phyloP scores from a whole-genome alignment of 169 alveolate species.

The Babesia ovata region DNA sequence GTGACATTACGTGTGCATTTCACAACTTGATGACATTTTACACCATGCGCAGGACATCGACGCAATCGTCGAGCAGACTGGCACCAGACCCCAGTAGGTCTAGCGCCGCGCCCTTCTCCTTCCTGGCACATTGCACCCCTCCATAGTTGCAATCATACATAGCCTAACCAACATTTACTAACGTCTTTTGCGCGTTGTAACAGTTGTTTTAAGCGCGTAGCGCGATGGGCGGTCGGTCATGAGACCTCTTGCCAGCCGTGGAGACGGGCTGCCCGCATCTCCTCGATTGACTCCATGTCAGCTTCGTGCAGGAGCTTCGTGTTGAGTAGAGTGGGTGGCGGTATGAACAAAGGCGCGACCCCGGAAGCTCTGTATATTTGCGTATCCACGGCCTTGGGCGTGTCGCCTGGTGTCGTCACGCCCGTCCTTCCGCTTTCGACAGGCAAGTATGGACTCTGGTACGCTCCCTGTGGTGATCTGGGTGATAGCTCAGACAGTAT shows the following conservation, averaged over 20 bases:
- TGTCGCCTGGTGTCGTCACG: background rate
- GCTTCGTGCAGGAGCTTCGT: conserved; percentile 55
- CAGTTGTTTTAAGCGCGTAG: background rate
- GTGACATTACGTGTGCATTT: background rate
- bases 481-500: conserved; percentile 2
- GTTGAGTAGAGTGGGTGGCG: conserved; percentile 58
- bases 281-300: conserved; percentile 65
- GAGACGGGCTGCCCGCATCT: conserved; percentile 47
- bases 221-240: background rate
- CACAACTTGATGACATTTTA: background rate
- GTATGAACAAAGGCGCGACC: conserved; percentile 56
- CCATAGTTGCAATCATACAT: no score
- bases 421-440: background rate
- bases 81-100: background rate
- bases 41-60: background rate
- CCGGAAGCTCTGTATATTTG: conserved; percentile 53
- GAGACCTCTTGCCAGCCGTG: conserved; percentile 47
- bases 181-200: background rate
- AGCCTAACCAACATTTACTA: background rate
- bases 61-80: background rate
- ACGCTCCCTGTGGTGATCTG: background rate
- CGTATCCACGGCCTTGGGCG: conserved; percentile 1
- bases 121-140: no score
- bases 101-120: no score
- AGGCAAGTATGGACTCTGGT: background rate